These are phyloP conservation scores for Candida chauliodis DNA, from an alignment of 805 yeast genomes.

Conservation along the genomic window DNA sequence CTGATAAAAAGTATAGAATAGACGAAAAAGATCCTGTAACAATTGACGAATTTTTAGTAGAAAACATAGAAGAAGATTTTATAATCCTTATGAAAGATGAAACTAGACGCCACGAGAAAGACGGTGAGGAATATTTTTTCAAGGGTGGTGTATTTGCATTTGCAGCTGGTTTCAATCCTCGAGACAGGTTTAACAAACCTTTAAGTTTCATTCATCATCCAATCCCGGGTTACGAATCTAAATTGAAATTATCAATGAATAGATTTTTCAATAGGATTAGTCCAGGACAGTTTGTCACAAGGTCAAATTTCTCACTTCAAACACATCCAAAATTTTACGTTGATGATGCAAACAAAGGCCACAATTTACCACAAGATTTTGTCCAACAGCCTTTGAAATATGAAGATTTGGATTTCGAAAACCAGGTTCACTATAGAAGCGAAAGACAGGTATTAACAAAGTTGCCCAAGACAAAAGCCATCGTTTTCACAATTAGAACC, in stretches of 20 bases:
- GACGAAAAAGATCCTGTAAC: slow-evolving; percentile 12
- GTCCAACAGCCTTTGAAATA: slow-evolving; percentile 21
- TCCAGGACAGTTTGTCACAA: slow-evolving; percentile 36
- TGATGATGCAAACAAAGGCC: slow-evolving; percentile 40
- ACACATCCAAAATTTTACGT: slow-evolving; percentile 33
- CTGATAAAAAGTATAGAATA: slow-evolving; percentile 21
- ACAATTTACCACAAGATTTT: slow-evolving; percentile 25
- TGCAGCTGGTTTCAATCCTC: slow-evolving; percentile 44
- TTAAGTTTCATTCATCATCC: slow-evolving; percentile 38
- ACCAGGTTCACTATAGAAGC: slow-evolving; percentile 39
- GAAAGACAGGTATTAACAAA: slow-evolving; percentile 40
- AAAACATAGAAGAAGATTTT: slow-evolving; percentile 40
- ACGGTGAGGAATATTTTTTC: slow-evolving; percentile 38
- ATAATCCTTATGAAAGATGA: slow-evolving; percentile 36
- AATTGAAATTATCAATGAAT: slow-evolving; percentile 39
- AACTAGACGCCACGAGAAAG: slow-evolving; percentile 19
- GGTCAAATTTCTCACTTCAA: slow-evolving; percentile 41
- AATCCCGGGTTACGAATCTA: slow-evolving; percentile 38
- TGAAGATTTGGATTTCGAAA: slow-evolving; percentile 34
- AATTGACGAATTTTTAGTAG: slow-evolving; percentile 20
- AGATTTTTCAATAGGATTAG: slow-evolving; percentile 32
- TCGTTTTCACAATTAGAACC: slow-evolving; percentile 40
- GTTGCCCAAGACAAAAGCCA: slow-evolving; percentile 36
- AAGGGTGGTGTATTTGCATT: slow-evolving; percentile 44
- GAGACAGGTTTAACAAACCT: slow-evolving; percentile 34